Evolutionary conservation across 352 stramenopile genomes (phyloP).

Genomic region (Phytophthora foliorum): DNA sequence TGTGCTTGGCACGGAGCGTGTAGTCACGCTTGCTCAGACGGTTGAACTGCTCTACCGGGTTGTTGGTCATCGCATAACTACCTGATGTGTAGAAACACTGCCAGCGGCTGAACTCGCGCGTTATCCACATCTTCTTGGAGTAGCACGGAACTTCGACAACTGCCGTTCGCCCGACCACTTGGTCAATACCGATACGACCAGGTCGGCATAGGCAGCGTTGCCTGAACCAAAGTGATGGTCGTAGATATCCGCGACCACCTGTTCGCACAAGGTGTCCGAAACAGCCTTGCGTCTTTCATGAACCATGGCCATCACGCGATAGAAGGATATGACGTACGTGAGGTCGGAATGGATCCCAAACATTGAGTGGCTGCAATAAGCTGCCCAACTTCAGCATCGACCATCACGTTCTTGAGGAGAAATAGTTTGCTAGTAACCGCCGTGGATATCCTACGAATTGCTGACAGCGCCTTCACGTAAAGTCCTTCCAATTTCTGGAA

Average conservation of each 20-base stretch:
- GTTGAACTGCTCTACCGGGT: conserved; percentile 17
- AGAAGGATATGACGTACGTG: conserved; percentile 37
- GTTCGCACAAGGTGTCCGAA: no score
- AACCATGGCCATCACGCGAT: conserved; percentile 34
- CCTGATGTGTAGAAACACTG: conserved; percentile 24
- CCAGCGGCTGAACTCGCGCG: conserved; percentile 14
- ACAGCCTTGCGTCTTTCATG: background rate
- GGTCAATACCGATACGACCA: background rate
- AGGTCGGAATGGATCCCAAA: background rate
- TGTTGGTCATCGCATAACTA: conserved; percentile 8
- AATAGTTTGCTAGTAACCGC: background rate
- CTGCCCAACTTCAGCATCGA: conserved; percentile 1
- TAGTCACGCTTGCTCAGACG: conserved; percentile 34
- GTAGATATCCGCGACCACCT: conserved; percentile 14
- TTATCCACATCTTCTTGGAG: background rate
- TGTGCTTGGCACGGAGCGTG: conserved; percentile 15
- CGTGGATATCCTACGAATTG: background rate
- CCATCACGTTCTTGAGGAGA: background rate
- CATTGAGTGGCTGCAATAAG: background rate
- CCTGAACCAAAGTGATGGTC: conserved; percentile 21
- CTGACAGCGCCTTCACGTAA: background rate
- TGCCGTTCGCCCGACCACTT: background rate
- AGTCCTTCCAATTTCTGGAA: background rate
- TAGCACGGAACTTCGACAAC: background rate
- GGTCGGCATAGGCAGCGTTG: background rate